These are phyloP conservation scores for Colletotrichum sp. DNA, from an alignment of 2,329 filamentous ascomycete genomes.

Conservation along the genomic window DNA sequence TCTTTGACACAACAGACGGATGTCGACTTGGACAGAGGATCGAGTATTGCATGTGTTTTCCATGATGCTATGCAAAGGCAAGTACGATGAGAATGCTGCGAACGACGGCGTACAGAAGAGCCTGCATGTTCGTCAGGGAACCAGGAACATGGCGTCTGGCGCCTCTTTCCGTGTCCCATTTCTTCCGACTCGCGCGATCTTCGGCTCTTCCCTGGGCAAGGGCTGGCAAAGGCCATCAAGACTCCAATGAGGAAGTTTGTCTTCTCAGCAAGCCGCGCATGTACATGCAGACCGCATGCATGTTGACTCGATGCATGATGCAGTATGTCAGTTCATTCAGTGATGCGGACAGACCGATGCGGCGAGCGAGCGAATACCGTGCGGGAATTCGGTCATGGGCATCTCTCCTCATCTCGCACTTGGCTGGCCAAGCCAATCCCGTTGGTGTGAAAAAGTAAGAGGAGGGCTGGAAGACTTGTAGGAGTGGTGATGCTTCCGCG, in stretches of 20 bases:
- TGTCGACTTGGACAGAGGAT: background rate
- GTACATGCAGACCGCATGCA: conserved; percentile 16
- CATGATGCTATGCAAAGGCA: background rate
- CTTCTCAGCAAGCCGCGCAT: conserved; percentile 1
- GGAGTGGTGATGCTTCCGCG: conserved; percentile 13
- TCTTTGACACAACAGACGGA: background rate
- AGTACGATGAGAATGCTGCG: background rate
- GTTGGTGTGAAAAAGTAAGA: background rate
- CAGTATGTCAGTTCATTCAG: conserved; percentile 5
- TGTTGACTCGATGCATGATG: conserved; percentile 18
- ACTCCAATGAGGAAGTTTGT: conserved; percentile 10
- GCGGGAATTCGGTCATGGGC: background rate
- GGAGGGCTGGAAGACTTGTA: conserved; percentile 13
- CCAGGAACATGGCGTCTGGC: conserved; percentile 1
- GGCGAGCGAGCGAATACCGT: conserved; percentile 10
- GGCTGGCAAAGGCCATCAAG: background rate
- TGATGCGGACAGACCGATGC: conserved; percentile 9
- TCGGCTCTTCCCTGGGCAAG: background rate
- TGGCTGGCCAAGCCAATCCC: background rate
- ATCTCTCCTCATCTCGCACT: conserved; percentile 8
- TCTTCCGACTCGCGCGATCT: conserved; percentile 21
- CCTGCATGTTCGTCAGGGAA: conserved; percentile 1
- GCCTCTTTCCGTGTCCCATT: background rate
- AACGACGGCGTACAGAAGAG: background rate
- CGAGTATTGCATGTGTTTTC: background rate